Evolutionary conservation across 345 rosid genomes (phyloP).

Genomic region (Hevea brasiliensis): DNA sequence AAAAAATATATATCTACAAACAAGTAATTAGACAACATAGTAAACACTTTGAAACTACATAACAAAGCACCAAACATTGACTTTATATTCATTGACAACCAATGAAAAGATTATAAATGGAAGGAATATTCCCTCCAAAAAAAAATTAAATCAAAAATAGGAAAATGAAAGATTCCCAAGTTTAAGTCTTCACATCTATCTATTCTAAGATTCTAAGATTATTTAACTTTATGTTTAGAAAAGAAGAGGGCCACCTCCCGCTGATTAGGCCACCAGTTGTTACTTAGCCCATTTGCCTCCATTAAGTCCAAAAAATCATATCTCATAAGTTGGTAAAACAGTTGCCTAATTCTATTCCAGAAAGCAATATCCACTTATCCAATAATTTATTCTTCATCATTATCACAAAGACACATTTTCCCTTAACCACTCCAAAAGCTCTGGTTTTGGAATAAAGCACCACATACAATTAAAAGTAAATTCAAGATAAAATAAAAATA

Average conservation of each 20-base stretch:
- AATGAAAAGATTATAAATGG: conserved; percentile 32
- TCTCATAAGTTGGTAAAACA: conserved; percentile 28
- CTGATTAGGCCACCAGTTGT: too few relatives aligned
- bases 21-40: neutral
- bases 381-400: conserved; percentile 2
- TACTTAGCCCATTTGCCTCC: too few relatives aligned
- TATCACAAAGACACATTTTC: conserved; percentile 19
- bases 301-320: too few relatives aligned
- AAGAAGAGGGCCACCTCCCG: too few relatives aligned
- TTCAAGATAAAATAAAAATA: too few relatives aligned
- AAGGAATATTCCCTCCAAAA: conserved; percentile 41
- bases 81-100: conserved; percentile 21
- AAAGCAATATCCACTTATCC: conserved; percentile 19
- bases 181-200: too few relatives aligned
- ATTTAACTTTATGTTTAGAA: too few relatives aligned
- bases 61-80: conserved; percentile 30
- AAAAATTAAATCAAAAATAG: neutral
- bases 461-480: too few relatives aligned
- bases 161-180: conserved; percentile 22
- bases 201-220: too few relatives aligned
- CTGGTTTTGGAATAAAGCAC: conserved; percentile 19
- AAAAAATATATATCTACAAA: neutral
- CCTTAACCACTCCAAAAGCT: conserved; percentile 11
- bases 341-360: conserved; percentile 20
- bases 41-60: conserved; percentile 9